Base-by-base conservation (phyloP, 768 basidiomycete genomes). In the Hypsizygus marmoreus region DNA sequence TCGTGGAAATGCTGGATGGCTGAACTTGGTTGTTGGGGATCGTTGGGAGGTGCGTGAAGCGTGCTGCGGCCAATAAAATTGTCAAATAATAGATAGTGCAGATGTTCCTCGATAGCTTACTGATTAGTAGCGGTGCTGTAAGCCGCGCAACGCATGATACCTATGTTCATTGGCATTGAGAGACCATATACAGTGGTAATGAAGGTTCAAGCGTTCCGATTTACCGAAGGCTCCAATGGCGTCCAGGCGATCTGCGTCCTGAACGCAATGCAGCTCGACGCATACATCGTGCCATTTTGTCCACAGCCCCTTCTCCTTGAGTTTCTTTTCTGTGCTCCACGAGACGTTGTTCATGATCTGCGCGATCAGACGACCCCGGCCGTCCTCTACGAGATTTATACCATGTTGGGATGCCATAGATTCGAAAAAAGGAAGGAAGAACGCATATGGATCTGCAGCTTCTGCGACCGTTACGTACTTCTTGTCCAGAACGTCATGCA, bases 401-500 rank as follows among this genome's bases (percentile, higher is more conserved):
- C 71, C 74, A 41, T 73, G 65, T 38, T 68, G 60, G 3, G 56
- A 56, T 4, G 71, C 70, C 58, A 77, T 66, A 4, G 62, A 65
- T 43, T 70, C 51, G 60, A 88, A 88, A 63, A 82, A 81, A 16
- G 88, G 83, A 17, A 80, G 67, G 62, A 90, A 86, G 59, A 79
- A 88, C 44, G 69, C 65, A 64, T 80, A 81, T 5, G 85, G 79
- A 59, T 88, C 80, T 13, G 76, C 70, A 10, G 80, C 77, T 55
- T 79, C 64, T 43, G 71, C 73, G 10, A 73, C 63, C 2, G 82
- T 69, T 13, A 84, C 82, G 58, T 92, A 91, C 71, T 92, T 91
- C 69, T 87, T 89, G 76, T 91, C 89, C 25, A 90, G 70, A 31
- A 93, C 76, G 64, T 95, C 92, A 58, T 95, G 93, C 34, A 95